A percentile compares a stretch with the other conserved stretches of the same genome.
Evolutionary conservation across 163 green algal genomes (phyloP).

Genomic region (Prototheca stagnorum): DNA sequence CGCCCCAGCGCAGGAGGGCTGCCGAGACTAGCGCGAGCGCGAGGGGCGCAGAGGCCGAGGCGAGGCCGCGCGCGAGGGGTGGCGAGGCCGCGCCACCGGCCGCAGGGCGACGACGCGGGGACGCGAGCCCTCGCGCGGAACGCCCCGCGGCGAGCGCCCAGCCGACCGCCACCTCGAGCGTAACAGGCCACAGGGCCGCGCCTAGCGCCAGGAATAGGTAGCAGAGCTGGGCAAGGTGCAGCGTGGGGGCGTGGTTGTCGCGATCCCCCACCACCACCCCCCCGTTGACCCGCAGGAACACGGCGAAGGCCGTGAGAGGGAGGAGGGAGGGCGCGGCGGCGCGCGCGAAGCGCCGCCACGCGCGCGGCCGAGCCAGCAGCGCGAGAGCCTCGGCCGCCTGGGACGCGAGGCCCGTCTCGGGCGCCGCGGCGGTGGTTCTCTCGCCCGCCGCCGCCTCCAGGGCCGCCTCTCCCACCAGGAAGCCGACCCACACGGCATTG

Average conservation of each 20-base stretch:
- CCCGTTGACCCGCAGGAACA: conserved; percentile 57
- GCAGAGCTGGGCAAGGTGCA: conserved; percentile 55
- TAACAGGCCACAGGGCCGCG: background rate
- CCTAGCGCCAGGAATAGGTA: no score
- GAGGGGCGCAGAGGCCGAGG: background rate
- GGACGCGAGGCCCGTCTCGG: no score
- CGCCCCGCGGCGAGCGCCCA: background rate
- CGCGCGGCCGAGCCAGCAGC: no score
- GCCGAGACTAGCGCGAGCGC: background rate
- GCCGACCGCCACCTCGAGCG: background rate
- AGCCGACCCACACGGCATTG: conserved; percentile 77
- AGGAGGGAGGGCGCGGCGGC: no score
- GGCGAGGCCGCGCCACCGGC: no score
- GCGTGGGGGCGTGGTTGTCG: conserved; percentile 40
- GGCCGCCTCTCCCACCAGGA: conserved; percentile 31
- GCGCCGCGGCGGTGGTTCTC: no score
- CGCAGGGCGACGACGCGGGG: no score
- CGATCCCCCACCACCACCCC: conserved; percentile 68
- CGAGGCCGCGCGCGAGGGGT: background rate
- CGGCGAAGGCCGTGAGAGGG: conserved; percentile 36
- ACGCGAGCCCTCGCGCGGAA: background rate
- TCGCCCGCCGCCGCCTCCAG: conserved; percentile 13
- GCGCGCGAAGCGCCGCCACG: no score
- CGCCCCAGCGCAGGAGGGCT: conserved; percentile 17
- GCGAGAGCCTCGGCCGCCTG: no score